phyloP scores from a whole-genome alignment of 345 rosid species.

The Sisymbrium altissimum region DNA sequence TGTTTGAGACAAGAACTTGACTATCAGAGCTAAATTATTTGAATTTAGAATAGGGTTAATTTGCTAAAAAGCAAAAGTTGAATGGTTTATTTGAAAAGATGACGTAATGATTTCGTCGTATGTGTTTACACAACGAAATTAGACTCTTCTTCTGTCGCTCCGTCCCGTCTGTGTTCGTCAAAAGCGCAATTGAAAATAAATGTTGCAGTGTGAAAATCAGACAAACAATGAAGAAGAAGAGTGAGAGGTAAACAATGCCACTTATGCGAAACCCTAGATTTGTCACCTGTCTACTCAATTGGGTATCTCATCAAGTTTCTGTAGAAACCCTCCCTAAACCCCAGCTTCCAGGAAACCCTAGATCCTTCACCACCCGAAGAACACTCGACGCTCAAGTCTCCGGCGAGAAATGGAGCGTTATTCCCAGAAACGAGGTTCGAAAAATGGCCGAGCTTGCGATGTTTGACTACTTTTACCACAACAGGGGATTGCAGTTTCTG shows the following conservation, averaged over 20 bases:
- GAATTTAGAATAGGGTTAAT: no score
- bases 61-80: no score
- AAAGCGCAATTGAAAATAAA: background rate
- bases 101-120: background rate
- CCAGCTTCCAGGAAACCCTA: slow-evolving; percentile 37
- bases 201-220: background rate
- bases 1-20: background rate
- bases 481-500: slow-evolving; percentile 53
- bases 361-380: slow-evolving; percentile 38
- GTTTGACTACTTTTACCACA: slow-evolving; percentile 62
- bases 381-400: background rate
- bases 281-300: slow-evolving; percentile 34
- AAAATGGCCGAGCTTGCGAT: slow-evolving; percentile 55
- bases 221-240: background rate
- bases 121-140: no score
- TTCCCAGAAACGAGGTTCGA: slow-evolving; percentile 12
- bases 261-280: slow-evolving; percentile 34
- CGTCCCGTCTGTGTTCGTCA: no score
- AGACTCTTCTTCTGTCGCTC: no score
- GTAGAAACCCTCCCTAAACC: slow-evolving; percentile 21
- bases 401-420: background rate
- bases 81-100: no score
- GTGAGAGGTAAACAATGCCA: background rate
- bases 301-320: slow-evolving; percentile 40
- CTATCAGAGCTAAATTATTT: background rate